These are phyloP conservation scores for Annulohypoxylon bovei DNA, from an alignment of 495 filamentous ascomycete species.

Conservation along the genomic window DNA sequence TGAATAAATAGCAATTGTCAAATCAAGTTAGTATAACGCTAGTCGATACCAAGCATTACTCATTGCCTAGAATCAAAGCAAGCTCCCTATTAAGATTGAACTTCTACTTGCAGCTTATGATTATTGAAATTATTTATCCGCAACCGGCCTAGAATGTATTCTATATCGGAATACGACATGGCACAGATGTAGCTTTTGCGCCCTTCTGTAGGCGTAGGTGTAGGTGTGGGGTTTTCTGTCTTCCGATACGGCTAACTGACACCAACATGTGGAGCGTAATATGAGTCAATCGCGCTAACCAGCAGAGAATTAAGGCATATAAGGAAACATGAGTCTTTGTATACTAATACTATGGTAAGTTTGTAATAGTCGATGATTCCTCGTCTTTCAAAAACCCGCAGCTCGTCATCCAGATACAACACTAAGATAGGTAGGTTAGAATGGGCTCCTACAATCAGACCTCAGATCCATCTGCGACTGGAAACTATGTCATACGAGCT, in stretches of 20 bases:
- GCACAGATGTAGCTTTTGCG: background rate
- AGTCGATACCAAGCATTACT: no score
- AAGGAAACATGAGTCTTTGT: background rate
- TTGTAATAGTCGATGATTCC: no score
- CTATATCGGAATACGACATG: conserved; percentile 18
- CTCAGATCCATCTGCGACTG: background rate
- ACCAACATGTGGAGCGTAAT: background rate
- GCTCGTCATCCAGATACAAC: background rate
- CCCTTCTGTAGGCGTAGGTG: background rate
- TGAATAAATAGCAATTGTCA: no score
- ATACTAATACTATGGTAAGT: no score
- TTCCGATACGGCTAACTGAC: background rate
- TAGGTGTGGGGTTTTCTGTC: background rate
- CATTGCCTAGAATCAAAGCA: no score
- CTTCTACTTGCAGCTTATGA: no score
- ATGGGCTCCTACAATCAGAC: background rate
- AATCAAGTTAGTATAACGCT: no score
- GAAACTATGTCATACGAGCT: background rate
- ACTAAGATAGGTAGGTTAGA: no score
- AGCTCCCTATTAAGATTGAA: no score
- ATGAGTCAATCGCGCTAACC: background rate
- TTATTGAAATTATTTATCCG: background rate
- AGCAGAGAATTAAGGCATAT: background rate
- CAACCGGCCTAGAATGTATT: conserved; percentile 9
- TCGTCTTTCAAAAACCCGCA: background rate